Percentiles rank a stretch among this genome's conserved stretches.
Evolutionary conservation across 495 filamentous ascomycete species (phyloP).

Genomic region (Trichodelitschia bisporula): DNA sequence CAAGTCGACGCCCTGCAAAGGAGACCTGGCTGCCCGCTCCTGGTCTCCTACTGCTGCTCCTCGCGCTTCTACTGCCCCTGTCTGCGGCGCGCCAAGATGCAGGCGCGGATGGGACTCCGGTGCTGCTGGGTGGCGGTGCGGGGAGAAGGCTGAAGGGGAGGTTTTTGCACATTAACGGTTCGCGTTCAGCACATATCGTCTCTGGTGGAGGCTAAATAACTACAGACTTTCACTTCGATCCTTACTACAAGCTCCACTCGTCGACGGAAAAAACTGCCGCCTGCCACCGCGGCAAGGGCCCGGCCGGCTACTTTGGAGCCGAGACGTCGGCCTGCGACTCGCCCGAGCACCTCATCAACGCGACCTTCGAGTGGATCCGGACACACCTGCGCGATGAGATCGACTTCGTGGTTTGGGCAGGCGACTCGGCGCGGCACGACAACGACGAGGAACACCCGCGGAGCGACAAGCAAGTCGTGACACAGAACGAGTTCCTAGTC

Average conservation of each 20-base stretch:
- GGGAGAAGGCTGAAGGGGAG: constrained; percentile 36
- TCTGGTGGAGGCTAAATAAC: neutral
- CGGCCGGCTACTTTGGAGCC: constrained; percentile 58
- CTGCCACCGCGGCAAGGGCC: constrained; percentile 59
- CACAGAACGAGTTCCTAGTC: constrained; percentile 49
- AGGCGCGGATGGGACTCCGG: too few relatives aligned
- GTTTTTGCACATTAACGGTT: constrained; percentile 92
- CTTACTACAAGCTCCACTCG: constrained; percentile 53
- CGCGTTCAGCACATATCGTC: constrained; percentile 4
- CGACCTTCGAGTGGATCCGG: constrained; percentile 82
- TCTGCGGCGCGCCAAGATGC: too few relatives aligned
- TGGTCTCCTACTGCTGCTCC: too few relatives aligned
- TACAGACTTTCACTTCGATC: constrained; percentile 74
- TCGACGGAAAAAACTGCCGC: constrained; percentile 38
- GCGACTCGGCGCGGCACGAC: constrained; percentile 86
- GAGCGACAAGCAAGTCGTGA: constrained; percentile 41
- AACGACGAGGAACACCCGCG: constrained; percentile 72
- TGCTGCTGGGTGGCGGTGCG: too few relatives aligned
- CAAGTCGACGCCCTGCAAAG: too few relatives aligned
- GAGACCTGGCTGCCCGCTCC: too few relatives aligned
- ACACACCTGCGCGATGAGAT: constrained; percentile 57
- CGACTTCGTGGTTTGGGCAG: constrained; percentile 96
- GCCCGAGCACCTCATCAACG: constrained; percentile 55
- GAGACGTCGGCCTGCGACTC: constrained; percentile 76
- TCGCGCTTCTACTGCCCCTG: too few relatives aligned